These are phyloP conservation scores for Amanita rubescens DNA, from an alignment of 768 basidiomycete species.

Conservation along the genomic window DNA sequence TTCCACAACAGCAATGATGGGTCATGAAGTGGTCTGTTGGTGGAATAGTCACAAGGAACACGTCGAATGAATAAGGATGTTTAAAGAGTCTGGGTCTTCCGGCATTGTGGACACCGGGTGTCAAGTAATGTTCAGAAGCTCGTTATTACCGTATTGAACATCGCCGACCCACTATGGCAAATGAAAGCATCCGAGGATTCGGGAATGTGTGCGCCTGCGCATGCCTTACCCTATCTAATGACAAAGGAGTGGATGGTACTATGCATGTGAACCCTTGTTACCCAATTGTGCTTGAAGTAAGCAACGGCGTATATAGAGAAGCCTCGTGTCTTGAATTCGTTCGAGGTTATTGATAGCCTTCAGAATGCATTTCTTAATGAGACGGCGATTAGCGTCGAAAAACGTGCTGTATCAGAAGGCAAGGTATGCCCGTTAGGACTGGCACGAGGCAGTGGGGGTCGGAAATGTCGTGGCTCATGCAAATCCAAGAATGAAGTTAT, in stretches of 20 bases:
- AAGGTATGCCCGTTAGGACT: neutral
- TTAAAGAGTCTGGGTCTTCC: no score
- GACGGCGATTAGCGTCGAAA: neutral
- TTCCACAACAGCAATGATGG: neutral
- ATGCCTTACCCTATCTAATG: conserved; percentile 1
- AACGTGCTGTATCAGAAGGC: neutral
- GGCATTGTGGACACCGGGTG: neutral
- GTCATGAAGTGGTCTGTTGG: neutral
- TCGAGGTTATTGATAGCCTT: neutral
- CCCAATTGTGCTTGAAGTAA: neutral
- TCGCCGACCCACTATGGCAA: neutral
- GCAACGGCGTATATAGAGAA: neutral
- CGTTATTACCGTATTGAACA: neutral
- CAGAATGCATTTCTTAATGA: neutral
- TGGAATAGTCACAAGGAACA: neutral
- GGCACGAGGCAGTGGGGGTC: neutral
- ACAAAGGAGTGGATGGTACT: neutral
- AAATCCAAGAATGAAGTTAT: neutral
- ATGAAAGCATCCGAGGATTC: neutral
- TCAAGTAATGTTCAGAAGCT: neutral
- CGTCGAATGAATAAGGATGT: neutral
- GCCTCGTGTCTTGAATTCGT: conserved; percentile 1
- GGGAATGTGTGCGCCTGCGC: neutral
- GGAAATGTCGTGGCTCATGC: neutral
- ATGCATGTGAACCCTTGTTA: neutral